Evolutionary conservation across 163 green algal genomes (phyloP).

Genomic region (Chlamydomonas reinhardtii): DNA sequence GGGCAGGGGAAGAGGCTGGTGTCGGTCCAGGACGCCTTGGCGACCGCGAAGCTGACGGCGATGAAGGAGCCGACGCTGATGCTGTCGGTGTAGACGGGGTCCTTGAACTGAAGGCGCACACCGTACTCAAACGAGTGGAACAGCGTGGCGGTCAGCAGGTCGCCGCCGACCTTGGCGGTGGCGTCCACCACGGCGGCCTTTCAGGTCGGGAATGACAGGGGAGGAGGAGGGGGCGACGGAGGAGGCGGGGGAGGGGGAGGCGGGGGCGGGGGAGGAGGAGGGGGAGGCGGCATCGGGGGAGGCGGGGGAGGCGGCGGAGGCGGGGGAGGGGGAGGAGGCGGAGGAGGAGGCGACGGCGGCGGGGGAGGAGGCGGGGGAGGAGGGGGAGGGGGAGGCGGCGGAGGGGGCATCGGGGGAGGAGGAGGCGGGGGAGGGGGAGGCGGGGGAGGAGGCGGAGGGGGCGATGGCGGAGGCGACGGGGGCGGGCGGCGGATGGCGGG

Average conservation of each 20-base stretch:
- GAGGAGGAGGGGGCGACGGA: background rate
- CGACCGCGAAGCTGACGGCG: background rate
- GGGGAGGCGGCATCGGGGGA: slow-evolving; percentile 1
- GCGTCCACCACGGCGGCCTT: background rate
- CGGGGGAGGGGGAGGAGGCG: slow-evolving; percentile 9
- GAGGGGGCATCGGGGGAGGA: background rate
- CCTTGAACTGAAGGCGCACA: slow-evolving; percentile 30
- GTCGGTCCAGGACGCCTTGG: background rate
- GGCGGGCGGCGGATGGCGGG: background rate
- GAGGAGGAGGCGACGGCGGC: slow-evolving; percentile 20
- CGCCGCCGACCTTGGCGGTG: background rate
- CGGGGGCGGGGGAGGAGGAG: slow-evolving; percentile 13
- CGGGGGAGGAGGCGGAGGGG: slow-evolving; percentile 4
- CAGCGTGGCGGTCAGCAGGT: background rate
- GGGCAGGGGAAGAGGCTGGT: slow-evolving; percentile 10
- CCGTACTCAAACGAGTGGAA: slow-evolving; percentile 15
- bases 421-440: slow-evolving; percentile 20
- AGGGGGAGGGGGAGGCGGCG: slow-evolving; percentile 7
- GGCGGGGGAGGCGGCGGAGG: slow-evolving; percentile 17
- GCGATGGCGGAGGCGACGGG: background rate
- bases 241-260: background rate
- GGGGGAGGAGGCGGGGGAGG: slow-evolving; percentile 21
- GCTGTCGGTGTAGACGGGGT: background rate
- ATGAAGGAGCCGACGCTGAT: background rate
- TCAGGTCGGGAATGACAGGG: background rate